phyloP scores from a whole-genome alignment of 2,329 filamentous ascomycete species.

The Herpotrichia juniperi region DNA sequence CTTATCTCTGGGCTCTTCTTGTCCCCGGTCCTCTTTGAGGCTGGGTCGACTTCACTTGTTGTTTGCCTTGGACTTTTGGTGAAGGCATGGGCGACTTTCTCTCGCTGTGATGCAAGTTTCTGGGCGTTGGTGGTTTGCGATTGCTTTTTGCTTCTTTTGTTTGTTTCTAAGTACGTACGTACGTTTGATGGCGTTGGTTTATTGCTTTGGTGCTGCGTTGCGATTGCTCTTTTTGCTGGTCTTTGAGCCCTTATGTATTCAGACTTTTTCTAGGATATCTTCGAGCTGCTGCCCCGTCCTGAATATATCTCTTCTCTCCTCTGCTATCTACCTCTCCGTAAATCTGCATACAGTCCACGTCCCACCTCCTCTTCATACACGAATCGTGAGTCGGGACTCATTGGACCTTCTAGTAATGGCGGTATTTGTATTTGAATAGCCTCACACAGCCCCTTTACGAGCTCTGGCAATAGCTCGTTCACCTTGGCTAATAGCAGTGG shows the following conservation, averaged over 20 bases:
- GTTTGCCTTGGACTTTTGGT: neutral
- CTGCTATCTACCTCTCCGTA: conserved; percentile 19
- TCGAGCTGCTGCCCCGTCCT: neutral
- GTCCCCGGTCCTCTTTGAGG: too few relatives aligned
- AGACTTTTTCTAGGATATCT: neutral
- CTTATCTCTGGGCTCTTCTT: neutral
- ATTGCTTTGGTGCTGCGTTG: too few relatives aligned
- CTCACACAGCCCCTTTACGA: conserved; percentile 22
- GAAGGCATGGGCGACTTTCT: neutral
- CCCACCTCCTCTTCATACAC: conserved; percentile 35
- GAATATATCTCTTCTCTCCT: neutral
- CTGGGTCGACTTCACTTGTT: neutral
- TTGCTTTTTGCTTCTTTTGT: neutral
- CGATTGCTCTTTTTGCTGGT: too few relatives aligned
- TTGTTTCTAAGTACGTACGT: too few relatives aligned
- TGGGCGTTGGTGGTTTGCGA: too few relatives aligned
- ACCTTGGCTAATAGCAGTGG: conserved; percentile 33
- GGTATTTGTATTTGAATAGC: conserved; percentile 15
- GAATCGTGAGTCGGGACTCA: conserved; percentile 30
- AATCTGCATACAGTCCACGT: conserved; percentile 22
- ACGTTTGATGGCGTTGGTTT: too few relatives aligned
- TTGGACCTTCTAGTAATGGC: conserved; percentile 16
- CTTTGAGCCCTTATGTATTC: neutral
- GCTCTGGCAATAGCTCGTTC: conserved; percentile 30
- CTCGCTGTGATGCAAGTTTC: neutral